phyloP scores from a whole-genome alignment of 176 grass and related monocot genomes.

The Zizania latifolia region DNA sequence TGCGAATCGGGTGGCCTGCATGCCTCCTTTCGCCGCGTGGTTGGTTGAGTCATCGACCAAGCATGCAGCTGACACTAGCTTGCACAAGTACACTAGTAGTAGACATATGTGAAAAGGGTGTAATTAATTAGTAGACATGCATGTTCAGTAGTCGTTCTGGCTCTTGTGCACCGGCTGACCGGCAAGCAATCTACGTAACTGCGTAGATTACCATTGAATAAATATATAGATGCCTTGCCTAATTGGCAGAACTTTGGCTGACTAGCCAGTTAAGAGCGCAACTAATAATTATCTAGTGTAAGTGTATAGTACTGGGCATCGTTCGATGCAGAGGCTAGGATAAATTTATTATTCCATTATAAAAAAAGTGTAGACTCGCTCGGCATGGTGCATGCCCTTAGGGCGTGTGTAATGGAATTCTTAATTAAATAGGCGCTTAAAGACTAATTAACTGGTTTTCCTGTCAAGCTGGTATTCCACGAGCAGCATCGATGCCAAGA shows the following conservation, averaged over 20 bases:
- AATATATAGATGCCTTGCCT: not conserved
- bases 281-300: slow-evolving; percentile 18
- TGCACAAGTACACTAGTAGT: not conserved
- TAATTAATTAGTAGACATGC: not conserved
- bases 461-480: too few species aligned
- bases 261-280: not conserved
- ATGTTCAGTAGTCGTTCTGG: not conserved
- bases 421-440: too few species aligned
- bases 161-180: not conserved
- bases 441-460: too few species aligned
- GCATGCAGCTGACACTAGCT: not conserved
- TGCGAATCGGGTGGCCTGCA: slow-evolving; percentile 15
- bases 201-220: not conserved
- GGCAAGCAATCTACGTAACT: slow-evolving; percentile 7
- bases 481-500: too few species aligned
- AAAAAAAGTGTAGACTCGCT: too few species aligned
- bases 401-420: too few species aligned
- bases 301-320: too few species aligned
- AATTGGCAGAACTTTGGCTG: slow-evolving; percentile 4
- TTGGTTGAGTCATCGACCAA: slow-evolving; percentile 6
- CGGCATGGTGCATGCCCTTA: too few species aligned
- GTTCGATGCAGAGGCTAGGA: too few species aligned
- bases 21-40: slow-evolving; percentile 22
- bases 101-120: not conserved
- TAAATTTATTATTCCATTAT: too few species aligned